These are phyloP conservation scores for Gilbertella persicaria DNA, from an alignment of 371 early-diverging fungal species.

Conservation along the genomic window DNA sequence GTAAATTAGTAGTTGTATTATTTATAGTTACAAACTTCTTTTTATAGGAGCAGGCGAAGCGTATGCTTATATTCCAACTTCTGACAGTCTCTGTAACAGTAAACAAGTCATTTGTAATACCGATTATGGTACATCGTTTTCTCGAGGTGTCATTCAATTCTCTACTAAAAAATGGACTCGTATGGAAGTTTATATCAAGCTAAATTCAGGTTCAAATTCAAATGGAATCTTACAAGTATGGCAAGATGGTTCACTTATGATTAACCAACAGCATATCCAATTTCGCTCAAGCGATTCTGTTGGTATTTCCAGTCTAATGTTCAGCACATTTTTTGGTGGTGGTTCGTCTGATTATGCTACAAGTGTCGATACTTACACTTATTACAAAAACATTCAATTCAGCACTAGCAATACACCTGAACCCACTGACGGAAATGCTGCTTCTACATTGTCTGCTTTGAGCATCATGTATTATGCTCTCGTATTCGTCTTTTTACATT, in stretches of 20 bases:
- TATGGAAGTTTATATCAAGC: conserved; percentile 41
- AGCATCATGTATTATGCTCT: too few relatives aligned
- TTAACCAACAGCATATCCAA: conserved; percentile 35
- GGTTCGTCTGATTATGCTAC: conserved; percentile 39
- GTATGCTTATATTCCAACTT: conserved; percentile 47
- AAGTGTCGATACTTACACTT: conserved; percentile 33
- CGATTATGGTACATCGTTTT: conserved; percentile 50
- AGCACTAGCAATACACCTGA: conserved; percentile 31
- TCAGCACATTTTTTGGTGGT: conserved; percentile 59
- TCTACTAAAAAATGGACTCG: conserved; percentile 33
- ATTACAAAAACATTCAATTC: conserved; percentile 42
- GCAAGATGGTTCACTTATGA: conserved; percentile 36
- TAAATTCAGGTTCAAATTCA: conserved; percentile 38
- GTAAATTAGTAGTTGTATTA: conserved; percentile 15
- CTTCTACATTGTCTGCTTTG: neutral
- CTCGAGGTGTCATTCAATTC: conserved; percentile 50
- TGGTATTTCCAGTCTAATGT: conserved; percentile 41
- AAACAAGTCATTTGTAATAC: conserved; percentile 38
- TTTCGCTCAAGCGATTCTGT: conserved; percentile 30
- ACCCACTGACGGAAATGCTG: conserved; percentile 13
- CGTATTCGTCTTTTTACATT: too few relatives aligned
- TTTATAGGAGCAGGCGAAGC: conserved; percentile 30
- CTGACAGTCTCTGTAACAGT: conserved; percentile 36
- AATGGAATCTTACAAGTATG: conserved; percentile 44
- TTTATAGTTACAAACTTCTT: neutral